phyloP scores from a whole-genome alignment of 495 filamentous ascomycete genomes.

The Mytilinidion resinicola region DNA sequence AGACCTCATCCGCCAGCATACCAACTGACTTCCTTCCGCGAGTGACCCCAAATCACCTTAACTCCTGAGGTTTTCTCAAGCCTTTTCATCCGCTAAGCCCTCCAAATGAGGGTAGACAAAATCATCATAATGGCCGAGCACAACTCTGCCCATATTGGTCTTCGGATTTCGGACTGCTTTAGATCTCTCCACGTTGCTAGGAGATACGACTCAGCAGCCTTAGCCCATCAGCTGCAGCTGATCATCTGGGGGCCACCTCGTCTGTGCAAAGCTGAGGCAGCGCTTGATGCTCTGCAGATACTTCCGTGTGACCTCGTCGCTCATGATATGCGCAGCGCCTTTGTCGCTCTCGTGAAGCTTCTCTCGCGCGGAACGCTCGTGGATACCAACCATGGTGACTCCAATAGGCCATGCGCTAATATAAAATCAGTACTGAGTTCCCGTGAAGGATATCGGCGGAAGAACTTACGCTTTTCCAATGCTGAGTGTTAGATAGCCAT shows the following conservation, averaged over 20 bases:
- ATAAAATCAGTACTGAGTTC: slow-evolving; percentile 4
- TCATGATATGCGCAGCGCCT: slow-evolving; percentile 85
- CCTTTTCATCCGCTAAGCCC: too few species aligned
- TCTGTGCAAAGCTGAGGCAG: slow-evolving; percentile 93
- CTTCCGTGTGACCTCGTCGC: slow-evolving; percentile 90
- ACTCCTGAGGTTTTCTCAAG: too few species aligned
- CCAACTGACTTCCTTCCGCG: too few species aligned
- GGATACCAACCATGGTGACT: slow-evolving; percentile 99
- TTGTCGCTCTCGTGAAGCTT: slow-evolving; percentile 86
- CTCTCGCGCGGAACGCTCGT: slow-evolving; percentile 90
- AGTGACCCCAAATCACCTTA: too few species aligned
- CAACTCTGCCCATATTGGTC: too few species aligned
- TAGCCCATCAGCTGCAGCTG: slow-evolving; percentile 93
- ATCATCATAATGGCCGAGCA: too few species aligned
- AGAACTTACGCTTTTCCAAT: slow-evolving; percentile 80
- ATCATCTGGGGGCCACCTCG: slow-evolving; percentile 92
- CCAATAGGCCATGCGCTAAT: slow-evolving; percentile 89
- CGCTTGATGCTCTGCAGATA: slow-evolving; percentile 97
- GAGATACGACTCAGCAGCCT: slow-evolving; percentile 4
- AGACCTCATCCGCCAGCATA: too few species aligned
- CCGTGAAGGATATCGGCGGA: not conserved
- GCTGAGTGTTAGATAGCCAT: slow-evolving; percentile 84
- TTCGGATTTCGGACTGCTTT: too few species aligned
- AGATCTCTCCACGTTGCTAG: too few species aligned
- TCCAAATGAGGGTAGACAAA: too few species aligned